These are phyloP conservation scores for Trichoderma simmonsii DNA, from an alignment of 2,329 filamentous ascomycete genomes.

Conservation along the genomic window DNA sequence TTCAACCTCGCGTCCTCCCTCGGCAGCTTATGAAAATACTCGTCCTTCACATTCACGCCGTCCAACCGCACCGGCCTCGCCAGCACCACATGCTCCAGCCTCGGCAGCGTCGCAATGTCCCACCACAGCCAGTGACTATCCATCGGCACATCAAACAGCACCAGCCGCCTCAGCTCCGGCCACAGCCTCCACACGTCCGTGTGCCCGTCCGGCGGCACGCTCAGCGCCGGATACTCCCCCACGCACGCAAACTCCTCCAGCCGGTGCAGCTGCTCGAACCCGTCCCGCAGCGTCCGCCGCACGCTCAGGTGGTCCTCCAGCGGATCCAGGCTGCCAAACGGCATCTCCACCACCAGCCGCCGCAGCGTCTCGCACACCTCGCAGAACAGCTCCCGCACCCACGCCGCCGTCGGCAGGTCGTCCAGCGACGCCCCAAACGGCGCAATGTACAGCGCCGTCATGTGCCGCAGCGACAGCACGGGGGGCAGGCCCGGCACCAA, in stretches of 20 bases:
- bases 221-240: slow-evolving; percentile 44
- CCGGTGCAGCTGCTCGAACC: slow-evolving; percentile 40
- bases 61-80: slow-evolving; percentile 36
- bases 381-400: slow-evolving; percentile 42
- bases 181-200: slow-evolving; percentile 43
- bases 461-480: slow-evolving; percentile 30
- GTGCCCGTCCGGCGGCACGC: slow-evolving; percentile 30
- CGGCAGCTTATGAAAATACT: slow-evolving; percentile 38
- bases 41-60: slow-evolving; percentile 38
- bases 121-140: slow-evolving; percentile 40
- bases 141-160: slow-evolving; percentile 40
- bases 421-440: slow-evolving; percentile 38
- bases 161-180: slow-evolving; percentile 41
- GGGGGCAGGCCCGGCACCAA: slow-evolving; percentile 31
- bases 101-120: slow-evolving; percentile 35
- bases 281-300: slow-evolving; percentile 41
- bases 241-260: slow-evolving; percentile 50
- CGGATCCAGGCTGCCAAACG: slow-evolving; percentile 42
- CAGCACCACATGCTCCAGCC: slow-evolving; percentile 43
- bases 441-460: slow-evolving; percentile 42
- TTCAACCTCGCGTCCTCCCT: slow-evolving; percentile 28
- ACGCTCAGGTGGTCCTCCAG: slow-evolving; percentile 42
- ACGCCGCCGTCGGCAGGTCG: slow-evolving; percentile 38
- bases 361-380: slow-evolving; percentile 39
- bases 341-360: slow-evolving; percentile 48